Percentiles rank a stretch among this genome's conserved stretches.
These are phyloP conservation scores for Penicillium sp. DNA, from an alignment of 2,329 filamentous ascomycete species.

Conservation along the genomic window DNA sequence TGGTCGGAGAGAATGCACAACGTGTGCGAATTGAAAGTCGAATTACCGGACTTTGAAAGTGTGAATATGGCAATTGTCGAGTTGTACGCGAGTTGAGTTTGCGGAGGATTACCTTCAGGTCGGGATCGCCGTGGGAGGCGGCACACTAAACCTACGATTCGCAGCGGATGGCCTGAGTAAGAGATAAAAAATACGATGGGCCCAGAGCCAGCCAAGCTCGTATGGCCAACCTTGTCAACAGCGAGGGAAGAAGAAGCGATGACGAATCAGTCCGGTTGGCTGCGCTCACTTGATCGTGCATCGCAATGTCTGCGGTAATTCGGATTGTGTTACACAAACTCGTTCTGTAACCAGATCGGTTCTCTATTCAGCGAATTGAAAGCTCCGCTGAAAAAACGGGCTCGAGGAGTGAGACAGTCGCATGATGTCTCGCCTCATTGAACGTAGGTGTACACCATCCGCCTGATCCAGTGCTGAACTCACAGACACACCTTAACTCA, in stretches of 20 bases:
- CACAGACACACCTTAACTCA: not conserved
- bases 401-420: not conserved
- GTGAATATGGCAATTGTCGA: not conserved
- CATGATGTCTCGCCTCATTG: not conserved
- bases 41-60: not conserved
- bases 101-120: not conserved
- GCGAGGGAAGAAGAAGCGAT: not conserved
- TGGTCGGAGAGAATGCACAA: not conserved
- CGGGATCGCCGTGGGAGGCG: not conserved
- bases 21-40: not conserved
- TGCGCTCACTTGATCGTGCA: not conserved
- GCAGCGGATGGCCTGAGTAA: no score
- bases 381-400: not conserved
- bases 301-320: not conserved
- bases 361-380: not conserved
- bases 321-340: slow-evolving; percentile 1
- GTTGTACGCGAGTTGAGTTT: not conserved
- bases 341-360: not conserved
- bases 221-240: no score
- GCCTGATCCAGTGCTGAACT: not conserved
- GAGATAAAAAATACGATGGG: not conserved
- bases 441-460: not conserved
- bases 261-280: not conserved
- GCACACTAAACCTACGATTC: not conserved
- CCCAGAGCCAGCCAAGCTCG: no score